phyloP scores from a whole-genome alignment of 208 protist species.

The Crithidia sp. region DNA sequence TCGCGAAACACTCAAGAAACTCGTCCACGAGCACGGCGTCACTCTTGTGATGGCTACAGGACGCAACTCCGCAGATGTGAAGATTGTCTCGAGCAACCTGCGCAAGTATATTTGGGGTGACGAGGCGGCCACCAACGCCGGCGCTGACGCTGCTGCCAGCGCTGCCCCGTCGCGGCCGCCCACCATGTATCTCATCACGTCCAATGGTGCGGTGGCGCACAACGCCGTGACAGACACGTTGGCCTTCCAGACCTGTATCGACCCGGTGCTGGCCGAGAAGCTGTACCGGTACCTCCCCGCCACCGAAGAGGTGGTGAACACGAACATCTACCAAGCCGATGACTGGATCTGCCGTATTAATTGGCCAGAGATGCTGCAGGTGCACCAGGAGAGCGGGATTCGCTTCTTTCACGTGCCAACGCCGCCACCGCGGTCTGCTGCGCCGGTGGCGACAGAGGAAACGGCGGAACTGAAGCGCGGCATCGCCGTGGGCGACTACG shows the following conservation, averaged over 20 bases:
- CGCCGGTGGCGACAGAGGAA: not conserved
- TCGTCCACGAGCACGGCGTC: slow-evolving; percentile 41
- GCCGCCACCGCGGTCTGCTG: slow-evolving; percentile 1
- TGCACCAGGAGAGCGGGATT: slow-evolving; percentile 47
- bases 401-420: slow-evolving; percentile 26
- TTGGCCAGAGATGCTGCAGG: slow-evolving; percentile 44
- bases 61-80: slow-evolving; percentile 49
- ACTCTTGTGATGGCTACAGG: slow-evolving; percentile 58
- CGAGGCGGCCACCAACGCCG: not conserved
- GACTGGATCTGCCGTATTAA: slow-evolving; percentile 64
- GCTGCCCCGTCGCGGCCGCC: slow-evolving; percentile 2
- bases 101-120: slow-evolving; percentile 37
- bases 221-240: slow-evolving; percentile 44
- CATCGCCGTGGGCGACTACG: slow-evolving; percentile 34
- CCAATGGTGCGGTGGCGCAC: slow-evolving; percentile 64
- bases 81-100: slow-evolving; percentile 46
- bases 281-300: slow-evolving; percentile 34
- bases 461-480: not conserved
- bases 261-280: slow-evolving; percentile 37
- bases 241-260: slow-evolving; percentile 29
- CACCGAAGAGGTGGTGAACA: slow-evolving; percentile 47
- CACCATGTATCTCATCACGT: slow-evolving; percentile 55
- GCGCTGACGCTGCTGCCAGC: not conserved
- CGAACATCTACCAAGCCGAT: slow-evolving; percentile 59
- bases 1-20: slow-evolving; percentile 45